phyloP scores from a whole-genome alignment of 768 basidiomycete species.

The Filobasidium floriforme region DNA sequence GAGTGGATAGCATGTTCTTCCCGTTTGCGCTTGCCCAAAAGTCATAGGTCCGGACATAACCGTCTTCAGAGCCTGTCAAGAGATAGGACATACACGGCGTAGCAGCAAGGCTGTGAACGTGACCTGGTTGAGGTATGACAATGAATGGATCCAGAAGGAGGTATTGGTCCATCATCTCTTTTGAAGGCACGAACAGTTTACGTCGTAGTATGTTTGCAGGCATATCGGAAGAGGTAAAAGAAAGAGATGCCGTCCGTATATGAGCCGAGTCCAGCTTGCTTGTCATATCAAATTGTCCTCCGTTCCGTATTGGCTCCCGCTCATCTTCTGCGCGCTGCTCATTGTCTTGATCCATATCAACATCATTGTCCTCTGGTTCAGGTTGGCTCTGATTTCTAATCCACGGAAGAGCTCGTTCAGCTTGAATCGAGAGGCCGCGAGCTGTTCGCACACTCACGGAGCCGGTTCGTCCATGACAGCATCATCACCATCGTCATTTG shows the following conservation, averaged over 20 bases:
- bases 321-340: neutral
- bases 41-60: slow-evolving; percentile 87
- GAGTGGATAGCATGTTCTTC: slow-evolving; percentile 74
- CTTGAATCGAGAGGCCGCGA: no score
- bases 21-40: slow-evolving; percentile 82
- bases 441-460: neutral
- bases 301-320: neutral
- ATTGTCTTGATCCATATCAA: slow-evolving; percentile 6
- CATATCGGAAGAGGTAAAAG: neutral
- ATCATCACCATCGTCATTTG: neutral
- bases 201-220: slow-evolving; percentile 2
- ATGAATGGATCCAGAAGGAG: slow-evolving; percentile 85
- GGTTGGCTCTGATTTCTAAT: neutral
- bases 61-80: slow-evolving; percentile 85
- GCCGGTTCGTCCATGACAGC: neutral
- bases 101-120: slow-evolving; percentile 78
- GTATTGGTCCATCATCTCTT: slow-evolving; percentile 45
- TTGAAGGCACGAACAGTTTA: slow-evolving; percentile 35
- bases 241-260: neutral
- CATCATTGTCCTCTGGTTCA: neutral
- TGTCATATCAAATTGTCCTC: neutral
- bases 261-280: neutral
- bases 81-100: slow-evolving; percentile 81
- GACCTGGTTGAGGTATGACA: slow-evolving; percentile 78
- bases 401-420: no score